Conservation (phyloP, 306 rosid genomes). For the Morella rubra region DNA sequence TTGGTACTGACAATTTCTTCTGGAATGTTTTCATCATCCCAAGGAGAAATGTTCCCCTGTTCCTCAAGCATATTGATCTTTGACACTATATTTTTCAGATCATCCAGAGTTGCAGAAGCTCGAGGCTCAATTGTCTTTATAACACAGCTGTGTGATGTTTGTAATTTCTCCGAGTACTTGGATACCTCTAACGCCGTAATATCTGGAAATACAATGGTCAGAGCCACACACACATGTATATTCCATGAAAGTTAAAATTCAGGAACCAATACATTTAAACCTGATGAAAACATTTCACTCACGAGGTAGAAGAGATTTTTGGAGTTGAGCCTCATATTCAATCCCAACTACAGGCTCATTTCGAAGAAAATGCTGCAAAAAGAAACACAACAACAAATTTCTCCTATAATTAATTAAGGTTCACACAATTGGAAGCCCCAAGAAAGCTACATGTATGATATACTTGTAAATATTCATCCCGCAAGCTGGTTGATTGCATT, state of each 20-base stretch:
- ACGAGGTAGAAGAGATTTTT: conserved; percentile 92
- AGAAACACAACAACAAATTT: conserved; percentile 26
- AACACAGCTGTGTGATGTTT: conserved; percentile 78
- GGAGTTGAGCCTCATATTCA: conserved; percentile 96
- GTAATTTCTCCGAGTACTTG: conserved; percentile 68
- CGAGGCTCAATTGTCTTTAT: conserved; percentile 92
- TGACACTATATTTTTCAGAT: conserved; percentile 71
- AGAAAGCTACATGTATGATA: conserved; percentile 15
- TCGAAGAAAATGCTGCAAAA: conserved; percentile 83
- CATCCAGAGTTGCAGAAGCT: conserved; percentile 66
- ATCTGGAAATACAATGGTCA: conserved; percentile 46
- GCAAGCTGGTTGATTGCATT: conserved; percentile 85
- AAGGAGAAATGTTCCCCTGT: conserved; percentile 57
- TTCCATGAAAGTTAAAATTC: background rate
- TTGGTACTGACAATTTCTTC: conserved; percentile 79
- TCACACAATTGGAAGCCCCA: conserved; percentile 12
- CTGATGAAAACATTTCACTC: conserved; percentile 37
- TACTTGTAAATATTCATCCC: conserved; percentile 94
- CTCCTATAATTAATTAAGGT: conserved; percentile 11
- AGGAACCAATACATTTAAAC: conserved; percentile 12
- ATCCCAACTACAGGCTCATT: conserved; percentile 87
- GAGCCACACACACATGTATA: background rate
- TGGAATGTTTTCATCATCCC: conserved; percentile 93
- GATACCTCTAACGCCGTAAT: conserved; percentile 75
- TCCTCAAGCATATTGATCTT: conserved; percentile 68